These are phyloP conservation scores for Lachnellula subtilissima DNA, from an alignment of 2,329 filamentous ascomycete species.

Conservation along the genomic window DNA sequence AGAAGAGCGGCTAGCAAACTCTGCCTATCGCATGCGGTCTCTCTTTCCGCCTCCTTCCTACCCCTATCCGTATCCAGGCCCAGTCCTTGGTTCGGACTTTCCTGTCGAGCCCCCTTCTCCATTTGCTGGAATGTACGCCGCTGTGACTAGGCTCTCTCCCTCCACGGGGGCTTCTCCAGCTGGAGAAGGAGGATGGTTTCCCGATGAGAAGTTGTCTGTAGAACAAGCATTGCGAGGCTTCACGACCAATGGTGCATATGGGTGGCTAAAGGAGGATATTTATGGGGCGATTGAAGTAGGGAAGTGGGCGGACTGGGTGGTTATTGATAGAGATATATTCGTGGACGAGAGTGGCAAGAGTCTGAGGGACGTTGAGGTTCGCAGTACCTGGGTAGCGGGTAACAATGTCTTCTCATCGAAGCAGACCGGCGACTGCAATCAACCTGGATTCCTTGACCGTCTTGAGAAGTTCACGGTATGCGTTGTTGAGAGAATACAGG, in stretches of 20 bases:
- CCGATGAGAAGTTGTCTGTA: conserved; percentile 52
- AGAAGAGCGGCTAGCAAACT: conserved; percentile 43
- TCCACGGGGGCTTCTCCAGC: conserved; percentile 48
- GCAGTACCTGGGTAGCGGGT: conserved; percentile 67
- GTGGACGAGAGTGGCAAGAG: conserved; percentile 43
- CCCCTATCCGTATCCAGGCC: conserved; percentile 27
- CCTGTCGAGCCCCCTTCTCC: conserved; percentile 66
- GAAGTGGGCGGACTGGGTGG: conserved; percentile 65
- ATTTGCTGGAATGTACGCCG: conserved; percentile 65
- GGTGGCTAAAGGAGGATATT: conserved; percentile 53
- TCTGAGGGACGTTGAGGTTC: conserved; percentile 50
- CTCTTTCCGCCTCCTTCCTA: conserved; percentile 41
- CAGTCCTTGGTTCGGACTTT: conserved; percentile 64
- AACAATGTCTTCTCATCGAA: conserved; percentile 10
- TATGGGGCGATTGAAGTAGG: conserved; percentile 57
- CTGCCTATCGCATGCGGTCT: conserved; percentile 64
- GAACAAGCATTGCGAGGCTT: conserved; percentile 59
- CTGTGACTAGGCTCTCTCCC: conserved; percentile 56
- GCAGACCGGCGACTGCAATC: no score
- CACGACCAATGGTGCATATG: conserved; percentile 54
- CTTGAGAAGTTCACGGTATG: no score
- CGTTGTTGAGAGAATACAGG: no score
- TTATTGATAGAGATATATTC: conserved; percentile 56
- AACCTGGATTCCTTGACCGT: no score
- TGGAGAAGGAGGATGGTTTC: conserved; percentile 51